Evolutionary conservation across 139 green algal species (phyloP), one percentile per base, ranked within the genome.

Genomic region (Spirogloea muscicola): DNA sequence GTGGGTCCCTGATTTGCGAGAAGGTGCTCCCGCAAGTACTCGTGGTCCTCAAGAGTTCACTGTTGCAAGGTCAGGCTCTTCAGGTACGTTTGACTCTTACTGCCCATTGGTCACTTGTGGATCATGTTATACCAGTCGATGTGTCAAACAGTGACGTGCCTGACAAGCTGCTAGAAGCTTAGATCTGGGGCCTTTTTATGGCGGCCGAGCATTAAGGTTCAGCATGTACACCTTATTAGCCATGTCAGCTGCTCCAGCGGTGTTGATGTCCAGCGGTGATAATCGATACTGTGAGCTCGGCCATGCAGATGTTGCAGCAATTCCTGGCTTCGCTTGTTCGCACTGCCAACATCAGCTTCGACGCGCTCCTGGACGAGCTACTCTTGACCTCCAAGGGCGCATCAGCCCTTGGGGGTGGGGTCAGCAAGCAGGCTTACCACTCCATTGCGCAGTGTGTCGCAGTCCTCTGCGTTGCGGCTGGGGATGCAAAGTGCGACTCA

Each of bases 361-460:
- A 94, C 4, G 16, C 55, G 4, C 87, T 95, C 46, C 72, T 92
- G 27, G 36, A 55, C 13, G 36, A 58, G 46, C 88, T 94, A 51
- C 74, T 90, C 21, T n/a, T n/a, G n/a, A n/a, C n/a, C n/a, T 49
- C 31, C 27, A 16, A 9, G 16, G 51, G 42, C 42, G 43, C 37
- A 16, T 36, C 37, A 6, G 46, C 65, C 7, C 37, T 6, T 4
- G 44, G 18, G 1, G 33, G 51, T 43, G 36, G 44, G 21, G 69
- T 76, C 57, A 63, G 57, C 59, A 77, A 78, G 46, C 72, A 80
- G 65, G 75, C 75, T 7, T 82, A 63, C 42, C 31, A 29, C 3
- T 69, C 76, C 5, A 82, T 90, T 21, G 91, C 91, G 2, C 86
- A 89, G 74, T 96, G 90, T 71, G 84, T 89, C 25, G 91, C 91